Conservation (phyloP, 768 basidiomycete species). For the Boletellus emodensis region DNA sequence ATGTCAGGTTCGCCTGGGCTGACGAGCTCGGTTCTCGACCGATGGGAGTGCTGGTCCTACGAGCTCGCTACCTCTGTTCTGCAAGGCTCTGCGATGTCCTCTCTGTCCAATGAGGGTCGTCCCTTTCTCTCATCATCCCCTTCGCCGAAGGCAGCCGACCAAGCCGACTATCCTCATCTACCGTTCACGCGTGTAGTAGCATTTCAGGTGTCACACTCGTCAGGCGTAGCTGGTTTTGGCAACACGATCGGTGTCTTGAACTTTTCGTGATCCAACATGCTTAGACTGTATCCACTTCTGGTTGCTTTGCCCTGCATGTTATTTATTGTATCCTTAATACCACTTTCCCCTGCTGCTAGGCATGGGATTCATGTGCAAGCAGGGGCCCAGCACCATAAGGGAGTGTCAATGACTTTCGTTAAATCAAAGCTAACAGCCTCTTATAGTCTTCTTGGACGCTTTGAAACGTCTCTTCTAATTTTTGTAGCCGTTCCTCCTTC, state of each 20-base stretch:
- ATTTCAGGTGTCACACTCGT: conserved; percentile 45
- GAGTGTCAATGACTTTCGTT: background rate
- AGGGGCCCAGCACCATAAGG: conserved; percentile 11
- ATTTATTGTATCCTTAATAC: conserved; percentile 26
- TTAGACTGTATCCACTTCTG: conserved; percentile 16
- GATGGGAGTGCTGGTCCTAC: conserved; percentile 84
- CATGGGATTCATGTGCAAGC: background rate
- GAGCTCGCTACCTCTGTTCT: conserved; percentile 50
- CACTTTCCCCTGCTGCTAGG: background rate
- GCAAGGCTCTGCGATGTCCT: conserved; percentile 49
- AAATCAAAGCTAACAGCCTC: conserved; percentile 63
- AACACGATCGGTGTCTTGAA: conserved; percentile 48
- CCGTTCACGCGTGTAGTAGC: conserved; percentile 80
- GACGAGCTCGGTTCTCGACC: conserved; percentile 60
- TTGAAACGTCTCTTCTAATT: conserved; percentile 91
- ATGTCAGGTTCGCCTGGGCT: conserved; percentile 38
- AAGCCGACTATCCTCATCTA: conserved; percentile 45
- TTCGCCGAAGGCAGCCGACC: background rate
- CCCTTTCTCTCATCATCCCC: conserved; percentile 5
- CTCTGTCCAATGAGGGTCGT: conserved; percentile 34
- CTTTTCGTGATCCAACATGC: conserved; percentile 19
- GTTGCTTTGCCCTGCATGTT: conserved; percentile 11
- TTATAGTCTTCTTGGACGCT: conserved; percentile 81
- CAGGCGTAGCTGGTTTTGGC: conserved; percentile 70
- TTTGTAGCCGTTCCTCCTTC: conserved; percentile 79